Percentiles rank a stretch among this genome's conserved stretches.
Evolutionary conservation across 257 asterid species (phyloP).

Genomic region (Fraxinus excelsior): DNA sequence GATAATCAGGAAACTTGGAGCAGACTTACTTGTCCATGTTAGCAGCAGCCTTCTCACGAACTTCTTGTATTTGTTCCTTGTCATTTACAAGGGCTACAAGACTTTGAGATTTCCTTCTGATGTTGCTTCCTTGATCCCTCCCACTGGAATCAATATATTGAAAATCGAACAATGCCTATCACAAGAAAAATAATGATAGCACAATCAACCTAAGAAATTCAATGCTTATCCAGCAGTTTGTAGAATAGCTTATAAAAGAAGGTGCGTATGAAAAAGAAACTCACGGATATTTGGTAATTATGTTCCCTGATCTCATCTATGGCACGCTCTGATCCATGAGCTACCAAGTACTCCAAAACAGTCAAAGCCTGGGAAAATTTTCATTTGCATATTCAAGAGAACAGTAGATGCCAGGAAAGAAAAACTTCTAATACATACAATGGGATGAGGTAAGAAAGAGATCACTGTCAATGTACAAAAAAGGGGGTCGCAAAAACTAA

Average conservation of each 20-base stretch:
- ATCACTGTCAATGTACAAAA: conserved; percentile 1
- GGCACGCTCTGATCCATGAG: conserved; percentile 90
- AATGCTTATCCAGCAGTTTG: not conserved
- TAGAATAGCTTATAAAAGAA: conserved; percentile 19
- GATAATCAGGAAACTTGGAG: conserved; percentile 20
- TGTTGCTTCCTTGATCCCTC: conserved; percentile 93
- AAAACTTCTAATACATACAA: conserved; percentile 5
- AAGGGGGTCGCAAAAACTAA: not conserved
- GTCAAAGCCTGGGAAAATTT: conserved; percentile 63
- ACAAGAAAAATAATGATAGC: conserved; percentile 28
- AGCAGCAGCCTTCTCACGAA: conserved; percentile 90
- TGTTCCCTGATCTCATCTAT: conserved; percentile 94
- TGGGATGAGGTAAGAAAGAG: conserved; percentile 16
- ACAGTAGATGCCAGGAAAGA: conserved; percentile 8
- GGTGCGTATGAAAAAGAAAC: conserved; percentile 28
- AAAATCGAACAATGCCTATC: conserved; percentile 85
- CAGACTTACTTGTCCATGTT: conserved; percentile 80
- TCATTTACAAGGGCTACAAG: conserved; percentile 90
- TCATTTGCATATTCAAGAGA: conserved; percentile 19
- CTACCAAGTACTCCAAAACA: conserved; percentile 92
- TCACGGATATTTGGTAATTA: conserved; percentile 92
- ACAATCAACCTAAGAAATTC: conserved; percentile 7
- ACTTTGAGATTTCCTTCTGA: conserved; percentile 92
- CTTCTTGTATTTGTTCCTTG: conserved; percentile 92
- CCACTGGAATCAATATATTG: conserved; percentile 94